A percentile compares a stretch with the other conserved stretches of the same genome.
Evolutionary conservation across 1,139 yeast species (phyloP).

Genomic region (Blastobotrys arbuscula): DNA sequence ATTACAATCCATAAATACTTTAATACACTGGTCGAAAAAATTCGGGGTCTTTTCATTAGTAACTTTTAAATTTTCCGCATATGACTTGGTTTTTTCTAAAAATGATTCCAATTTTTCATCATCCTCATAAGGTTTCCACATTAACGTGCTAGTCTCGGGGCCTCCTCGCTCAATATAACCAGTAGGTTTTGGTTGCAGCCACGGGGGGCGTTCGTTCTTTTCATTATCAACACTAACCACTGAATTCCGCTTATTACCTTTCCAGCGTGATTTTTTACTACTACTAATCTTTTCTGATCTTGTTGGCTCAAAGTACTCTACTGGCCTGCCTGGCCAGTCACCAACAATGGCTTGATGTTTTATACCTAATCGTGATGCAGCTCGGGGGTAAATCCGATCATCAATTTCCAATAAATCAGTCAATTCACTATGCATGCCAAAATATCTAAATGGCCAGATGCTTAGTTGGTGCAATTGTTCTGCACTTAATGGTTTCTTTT

Average conservation of each 20-base stretch:
- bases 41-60: slow-evolving; percentile 54
- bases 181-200: slow-evolving; percentile 74
- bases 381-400: slow-evolving; percentile 78
- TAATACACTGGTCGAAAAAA: slow-evolving; percentile 67
- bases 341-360: slow-evolving; percentile 68
- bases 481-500: slow-evolving; percentile 29
- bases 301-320: slow-evolving; percentile 55
- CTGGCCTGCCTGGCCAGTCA: slow-evolving; percentile 62
- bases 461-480: slow-evolving; percentile 32
- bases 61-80: slow-evolving; percentile 50
- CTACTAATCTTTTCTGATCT: slow-evolving; percentile 3
- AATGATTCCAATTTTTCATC: slow-evolving; percentile 45
- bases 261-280: background rate
- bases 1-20: slow-evolving; percentile 46
- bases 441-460: slow-evolving; percentile 71
- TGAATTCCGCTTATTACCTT: background rate
- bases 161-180: slow-evolving; percentile 83
- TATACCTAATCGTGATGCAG: slow-evolving; percentile 71
- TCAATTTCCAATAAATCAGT: slow-evolving; percentile 78
- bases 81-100: slow-evolving; percentile 48
- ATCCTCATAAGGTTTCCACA: slow-evolving; percentile 51
- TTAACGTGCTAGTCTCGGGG: slow-evolving; percentile 59
- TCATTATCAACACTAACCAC: background rate
- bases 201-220: slow-evolving; percentile 55
- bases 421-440: slow-evolving; percentile 69